A percentile compares a stretch with the other conserved stretches of the same genome.
These are phyloP conservation scores for Aspergillus calidoustus DNA, from an alignment of 2,329 filamentous ascomycete genomes.

Conservation along the genomic window DNA sequence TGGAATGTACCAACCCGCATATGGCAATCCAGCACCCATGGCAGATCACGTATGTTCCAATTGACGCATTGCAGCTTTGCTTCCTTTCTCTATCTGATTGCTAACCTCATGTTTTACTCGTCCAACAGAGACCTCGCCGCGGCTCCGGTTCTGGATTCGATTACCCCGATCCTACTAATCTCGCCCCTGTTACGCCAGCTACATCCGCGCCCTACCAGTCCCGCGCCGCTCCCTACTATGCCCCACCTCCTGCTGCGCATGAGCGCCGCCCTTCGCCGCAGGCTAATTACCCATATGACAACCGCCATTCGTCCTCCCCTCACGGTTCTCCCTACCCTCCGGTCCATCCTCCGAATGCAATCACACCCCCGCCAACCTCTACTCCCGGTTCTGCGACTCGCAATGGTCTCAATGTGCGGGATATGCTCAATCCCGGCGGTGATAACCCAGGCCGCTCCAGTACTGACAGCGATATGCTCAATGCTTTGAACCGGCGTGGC, in stretches of 20 bases:
- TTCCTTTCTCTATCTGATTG: slow-evolving; percentile 9
- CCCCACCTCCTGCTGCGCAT: slow-evolving; percentile 38
- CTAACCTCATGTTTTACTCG: slow-evolving; percentile 17
- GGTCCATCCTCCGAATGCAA: slow-evolving; percentile 37
- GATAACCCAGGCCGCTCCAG: slow-evolving; percentile 48
- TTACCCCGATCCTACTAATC: slow-evolving; percentile 52
- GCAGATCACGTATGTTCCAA: slow-evolving; percentile 53
- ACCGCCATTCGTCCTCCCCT: slow-evolving; percentile 48
- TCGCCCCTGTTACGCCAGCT: slow-evolving; percentile 53
- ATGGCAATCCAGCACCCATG: slow-evolving; percentile 42
- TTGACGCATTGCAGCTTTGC: slow-evolving; percentile 19
- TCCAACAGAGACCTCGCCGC: slow-evolving; percentile 46
- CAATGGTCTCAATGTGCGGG: slow-evolving; percentile 52
- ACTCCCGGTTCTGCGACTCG: slow-evolving; percentile 39
- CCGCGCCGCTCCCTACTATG: slow-evolving; percentile 46
- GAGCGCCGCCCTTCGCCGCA: slow-evolving; percentile 52
- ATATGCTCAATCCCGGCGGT: slow-evolving; percentile 51
- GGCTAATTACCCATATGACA: slow-evolving; percentile 49
- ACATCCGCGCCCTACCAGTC: slow-evolving; percentile 49
- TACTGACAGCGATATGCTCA: slow-evolving; percentile 57
- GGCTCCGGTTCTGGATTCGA: slow-evolving; percentile 51
- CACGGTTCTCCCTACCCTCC: slow-evolving; percentile 47
- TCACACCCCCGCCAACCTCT: slow-evolving; percentile 38
- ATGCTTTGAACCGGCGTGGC: slow-evolving; percentile 49
- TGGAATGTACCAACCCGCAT: slow-evolving; percentile 46